Conservation (phyloP, 1,284 basidiomycete species). For the Cutaneotrichosporon cavernicola region DNA sequence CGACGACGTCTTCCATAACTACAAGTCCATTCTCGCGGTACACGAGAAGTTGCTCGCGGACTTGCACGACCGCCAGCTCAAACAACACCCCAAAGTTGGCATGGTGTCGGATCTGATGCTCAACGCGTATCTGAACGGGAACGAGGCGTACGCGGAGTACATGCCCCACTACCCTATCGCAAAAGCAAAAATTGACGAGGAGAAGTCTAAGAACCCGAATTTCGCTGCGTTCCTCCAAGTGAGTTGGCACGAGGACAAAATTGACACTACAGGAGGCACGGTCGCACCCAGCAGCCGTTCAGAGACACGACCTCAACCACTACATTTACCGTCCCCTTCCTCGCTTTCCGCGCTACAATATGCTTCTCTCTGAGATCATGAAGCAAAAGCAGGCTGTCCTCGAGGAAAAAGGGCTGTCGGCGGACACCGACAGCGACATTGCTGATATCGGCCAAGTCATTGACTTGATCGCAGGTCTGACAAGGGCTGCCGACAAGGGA, state of each 20-base stretch:
- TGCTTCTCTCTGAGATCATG: slow-evolving; percentile 75
- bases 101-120: slow-evolving; percentile 83
- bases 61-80: slow-evolving; percentile 80
- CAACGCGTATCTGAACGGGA: slow-evolving; percentile 86
- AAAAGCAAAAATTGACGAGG: slow-evolving; percentile 84
- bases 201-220: slow-evolving; percentile 71
- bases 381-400: slow-evolving; percentile 56
- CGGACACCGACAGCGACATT: slow-evolving; percentile 71
- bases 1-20: slow-evolving; percentile 90
- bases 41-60: slow-evolving; percentile 74
- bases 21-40: slow-evolving; percentile 63
- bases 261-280: slow-evolving; percentile 28
- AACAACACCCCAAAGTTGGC: slow-evolving; percentile 81
- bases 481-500: slow-evolving; percentile 79
- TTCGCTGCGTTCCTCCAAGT: slow-evolving; percentile 85
- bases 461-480: slow-evolving; percentile 77
- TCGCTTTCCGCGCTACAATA: slow-evolving; percentile 80
- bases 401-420: slow-evolving; percentile 50
- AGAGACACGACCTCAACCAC: slow-evolving; percentile 77
- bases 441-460: slow-evolving; percentile 76
- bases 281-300: slow-evolving; percentile 43
- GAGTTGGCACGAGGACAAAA: slow-evolving; percentile 28
- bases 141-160: slow-evolving; percentile 88
- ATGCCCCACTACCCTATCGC: slow-evolving; percentile 93
- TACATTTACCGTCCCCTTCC: slow-evolving; percentile 88